Evolutionary conservation across 331 rosid genomes (phyloP), one percentile per base, ranked within the genome.

Genomic region (Dryas integrifolia): DNA sequence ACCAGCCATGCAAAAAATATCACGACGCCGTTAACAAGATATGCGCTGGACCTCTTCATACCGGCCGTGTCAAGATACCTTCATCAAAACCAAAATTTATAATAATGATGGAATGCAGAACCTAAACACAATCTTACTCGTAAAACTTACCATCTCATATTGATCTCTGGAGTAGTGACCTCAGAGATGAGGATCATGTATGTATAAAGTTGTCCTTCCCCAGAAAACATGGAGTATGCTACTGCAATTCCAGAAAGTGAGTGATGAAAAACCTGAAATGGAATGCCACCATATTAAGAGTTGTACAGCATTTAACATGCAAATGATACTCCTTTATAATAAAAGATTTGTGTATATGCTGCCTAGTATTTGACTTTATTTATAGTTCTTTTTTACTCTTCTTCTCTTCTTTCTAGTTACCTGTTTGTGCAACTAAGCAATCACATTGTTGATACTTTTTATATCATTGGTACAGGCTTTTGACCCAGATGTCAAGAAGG

Each of bases 61-160:
- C 88, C 88, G 63, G 84, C 86, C 18, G 82, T 85, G 15, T 85
- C 88, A 45, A 85, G 86, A 76, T 75, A 85, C 88, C 88, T 85
- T 78, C 75, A 81, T 46, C 53, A 68, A 70, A 61, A 14, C 58
- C 38, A 72, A 73, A 77, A 52, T 16, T 58, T 39, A 52, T 38
- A 65, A 64, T 45, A 69, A 21, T 44, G 16, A 24, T 4, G n/a
- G 48, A 64, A 24, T 4, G 21, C 43, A 21, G 10, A 13, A 56
- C 58, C 41, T 15, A 50, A 49, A 18, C 9, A 4, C 52, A 18
- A 39, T 50, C 30, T 30, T 68, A 21, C 12, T 43, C 6, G 52
- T 46, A 64, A 45, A 50, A 30, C 72, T 58, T 72, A 81, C 88
- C 88, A 85, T 85, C 88, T 85, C 80, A 85, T 78, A 70, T 85